Evolutionary conservation across 129 eudicot genomes (phyloP).

Genomic region (Ambrosia trifida): DNA sequence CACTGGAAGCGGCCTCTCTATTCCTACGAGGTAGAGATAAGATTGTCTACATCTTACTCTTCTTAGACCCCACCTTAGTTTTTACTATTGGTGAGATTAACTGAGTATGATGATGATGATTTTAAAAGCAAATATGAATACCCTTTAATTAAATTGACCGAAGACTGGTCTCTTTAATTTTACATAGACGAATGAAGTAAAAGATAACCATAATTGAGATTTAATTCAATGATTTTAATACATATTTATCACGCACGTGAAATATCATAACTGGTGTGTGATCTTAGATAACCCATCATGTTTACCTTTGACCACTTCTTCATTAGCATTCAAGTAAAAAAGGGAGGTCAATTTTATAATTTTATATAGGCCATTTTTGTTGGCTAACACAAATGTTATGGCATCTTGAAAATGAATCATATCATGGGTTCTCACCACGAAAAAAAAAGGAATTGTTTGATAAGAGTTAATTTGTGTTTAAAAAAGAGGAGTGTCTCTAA

Average conservation of each 20-base stretch:
- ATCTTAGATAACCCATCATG: conserved; percentile 26
- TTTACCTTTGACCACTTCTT: conserved; percentile 29
- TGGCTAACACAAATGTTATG: background rate
- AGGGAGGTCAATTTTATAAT: background rate
- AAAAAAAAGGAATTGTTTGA: background rate
- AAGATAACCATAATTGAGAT: conserved; percentile 21
- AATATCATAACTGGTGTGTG: conserved; percentile 20
- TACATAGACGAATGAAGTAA: background rate
- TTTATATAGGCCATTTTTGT: background rate
- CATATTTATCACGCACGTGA: conserved; percentile 22
- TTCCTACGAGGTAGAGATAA: no score
- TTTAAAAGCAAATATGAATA: no score
- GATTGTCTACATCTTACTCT: no score
- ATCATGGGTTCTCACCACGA: background rate
- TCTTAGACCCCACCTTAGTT: no score
- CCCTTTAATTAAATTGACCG: background rate
- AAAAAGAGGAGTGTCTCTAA: no score
- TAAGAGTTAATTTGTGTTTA: background rate
- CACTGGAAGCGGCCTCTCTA: no score
- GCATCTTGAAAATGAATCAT: no score
- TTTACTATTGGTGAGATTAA: no score
- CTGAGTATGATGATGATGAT: no score
- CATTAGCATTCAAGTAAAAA: conserved; percentile 16
- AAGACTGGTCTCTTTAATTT: background rate
- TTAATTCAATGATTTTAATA: conserved; percentile 27